These are phyloP conservation scores for Xylaria sp. DNA, from an alignment of 2,329 filamentous ascomycete genomes.

Conservation along the genomic window DNA sequence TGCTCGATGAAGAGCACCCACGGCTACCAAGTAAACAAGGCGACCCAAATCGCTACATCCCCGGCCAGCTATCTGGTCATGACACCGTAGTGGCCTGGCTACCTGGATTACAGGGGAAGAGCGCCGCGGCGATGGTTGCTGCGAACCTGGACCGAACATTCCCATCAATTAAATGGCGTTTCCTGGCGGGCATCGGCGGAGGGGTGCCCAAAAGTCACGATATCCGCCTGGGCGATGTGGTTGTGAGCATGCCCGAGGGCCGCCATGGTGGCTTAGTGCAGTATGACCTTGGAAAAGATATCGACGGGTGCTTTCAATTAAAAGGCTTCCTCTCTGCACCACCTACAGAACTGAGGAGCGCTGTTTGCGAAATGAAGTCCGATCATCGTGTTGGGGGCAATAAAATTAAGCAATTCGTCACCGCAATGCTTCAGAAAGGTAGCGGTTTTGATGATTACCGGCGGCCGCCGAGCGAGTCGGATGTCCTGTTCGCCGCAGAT, in stretches of 20 bases:
- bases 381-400: slow-evolving; percentile 33
- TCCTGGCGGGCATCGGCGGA: slow-evolving; percentile 41
- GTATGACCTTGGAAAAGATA: slow-evolving; percentile 28
- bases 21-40: slow-evolving; percentile 30
- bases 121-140: slow-evolving; percentile 41
- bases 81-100: slow-evolving; percentile 46
- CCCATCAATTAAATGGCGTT: slow-evolving; percentile 39
- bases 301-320: slow-evolving; percentile 14
- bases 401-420: slow-evolving; percentile 25
- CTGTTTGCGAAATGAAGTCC: slow-evolving; percentile 34
- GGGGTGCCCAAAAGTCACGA: slow-evolving; percentile 18
- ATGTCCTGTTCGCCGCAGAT: slow-evolving; percentile 34
- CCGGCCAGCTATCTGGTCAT: slow-evolving; percentile 44
- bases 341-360: slow-evolving; percentile 31
- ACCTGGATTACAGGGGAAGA: slow-evolving; percentile 42
- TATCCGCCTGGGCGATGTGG: slow-evolving; percentile 36
- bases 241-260: slow-evolving; percentile 27
- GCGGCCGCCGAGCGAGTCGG: slow-evolving; percentile 23
- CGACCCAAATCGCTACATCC: slow-evolving; percentile 43
- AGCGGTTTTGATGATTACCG: slow-evolving; percentile 26
- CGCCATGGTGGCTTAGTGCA: slow-evolving; percentile 14
- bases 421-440: slow-evolving; percentile 23
- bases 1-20: slow-evolving; percentile 43
- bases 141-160: slow-evolving; percentile 43
- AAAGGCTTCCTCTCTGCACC: slow-evolving; percentile 38